Base-by-base conservation (phyloP, 495 filamentous ascomycete species). In the Aspergillus leporis region DNA sequence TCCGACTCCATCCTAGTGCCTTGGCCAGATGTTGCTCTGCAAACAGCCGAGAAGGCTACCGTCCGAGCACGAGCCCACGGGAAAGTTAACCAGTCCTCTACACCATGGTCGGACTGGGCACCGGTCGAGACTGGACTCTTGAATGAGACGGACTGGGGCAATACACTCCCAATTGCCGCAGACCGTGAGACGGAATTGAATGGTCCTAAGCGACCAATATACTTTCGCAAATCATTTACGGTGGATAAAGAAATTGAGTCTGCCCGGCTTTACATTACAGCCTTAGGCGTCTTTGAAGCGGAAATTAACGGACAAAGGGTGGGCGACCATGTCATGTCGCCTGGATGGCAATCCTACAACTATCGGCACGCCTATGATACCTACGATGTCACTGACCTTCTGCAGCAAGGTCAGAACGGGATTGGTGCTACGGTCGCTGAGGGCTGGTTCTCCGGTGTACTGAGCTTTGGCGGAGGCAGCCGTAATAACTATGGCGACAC, bases 381-480 rank as follows among this genome's bases (percentile, higher is more conserved):
- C 0, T 80, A 76, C 49, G 80, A 85, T 61, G 78, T 85, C 7
- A 73, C 74, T 1, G 59, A 64, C 2, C 55, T 72, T 0, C 46
- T 81, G 4, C 28, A 65, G 5, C 12, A 60, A 4, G 74, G 75
- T 4, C 55, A 61, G 2, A 82, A 82, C 59, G 72, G 63, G 0
- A 65, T 85, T 48, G 78, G 72, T 0, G 74, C 76, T 7, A 70
- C 74, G 14, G 74, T 83, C 16, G 80, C 73, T 4, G 81, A 83
- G 32, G 82, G 81, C 0, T 85, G 82, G 82, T 83, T 69, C 63
- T 54, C 74, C 6, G 79, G 79, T 14, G 64, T 75, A 25, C 63
- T 83, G n/a, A 41, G 55, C n/a, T 41, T 77, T 75, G 16, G 71
- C 60, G 9, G 62, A 54, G 38, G 65, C 58, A 10, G 56, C 51